A percentile compares a stretch with the other conserved stretches of the same genome.
phyloP scores from a whole-genome alignment of 768 basidiomycete species.

The Xerocomellus dryophilus region DNA sequence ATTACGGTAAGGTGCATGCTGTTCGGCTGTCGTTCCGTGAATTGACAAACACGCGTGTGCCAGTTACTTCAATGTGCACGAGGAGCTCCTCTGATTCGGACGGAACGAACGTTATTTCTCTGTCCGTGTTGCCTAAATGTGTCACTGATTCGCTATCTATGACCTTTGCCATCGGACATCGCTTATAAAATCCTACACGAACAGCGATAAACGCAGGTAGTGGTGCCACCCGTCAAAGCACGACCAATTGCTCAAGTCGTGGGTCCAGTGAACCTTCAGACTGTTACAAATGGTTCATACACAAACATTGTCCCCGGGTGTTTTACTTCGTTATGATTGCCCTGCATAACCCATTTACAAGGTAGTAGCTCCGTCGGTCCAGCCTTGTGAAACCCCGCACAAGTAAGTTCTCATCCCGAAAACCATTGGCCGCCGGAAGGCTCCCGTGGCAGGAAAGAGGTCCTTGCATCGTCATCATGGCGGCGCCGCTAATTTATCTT shows the following conservation, averaged over 20 bases:
- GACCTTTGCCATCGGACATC: not conserved
- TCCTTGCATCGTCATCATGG: not conserved
- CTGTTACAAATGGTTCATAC: constrained; percentile 2
- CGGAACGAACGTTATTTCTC: not conserved
- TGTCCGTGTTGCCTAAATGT: not conserved
- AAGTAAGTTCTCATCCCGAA: not conserved
- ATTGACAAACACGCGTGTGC: not conserved
- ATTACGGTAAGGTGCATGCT: constrained; percentile 50
- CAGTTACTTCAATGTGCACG: constrained; percentile 54
- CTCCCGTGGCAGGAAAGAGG: not conserved
- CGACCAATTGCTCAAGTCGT: not conserved
- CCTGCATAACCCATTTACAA: not conserved
- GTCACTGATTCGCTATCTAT: not conserved
- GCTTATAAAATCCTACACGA: not conserved
- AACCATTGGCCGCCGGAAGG: not conserved
- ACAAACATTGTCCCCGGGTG: too few relatives aligned
- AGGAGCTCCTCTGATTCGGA: constrained; percentile 39
- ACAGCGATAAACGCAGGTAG: not conserved
- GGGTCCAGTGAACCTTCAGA: not conserved
- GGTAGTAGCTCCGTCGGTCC: not conserved
- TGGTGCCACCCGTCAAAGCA: not conserved
- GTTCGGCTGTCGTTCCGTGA: not conserved
- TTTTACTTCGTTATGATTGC: not conserved
- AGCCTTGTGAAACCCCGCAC: not conserved
- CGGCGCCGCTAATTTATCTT: not conserved